phyloP scores from a whole-genome alignment of 2,329 filamentous ascomycete genomes.

The Aspergillus ustus region DNA sequence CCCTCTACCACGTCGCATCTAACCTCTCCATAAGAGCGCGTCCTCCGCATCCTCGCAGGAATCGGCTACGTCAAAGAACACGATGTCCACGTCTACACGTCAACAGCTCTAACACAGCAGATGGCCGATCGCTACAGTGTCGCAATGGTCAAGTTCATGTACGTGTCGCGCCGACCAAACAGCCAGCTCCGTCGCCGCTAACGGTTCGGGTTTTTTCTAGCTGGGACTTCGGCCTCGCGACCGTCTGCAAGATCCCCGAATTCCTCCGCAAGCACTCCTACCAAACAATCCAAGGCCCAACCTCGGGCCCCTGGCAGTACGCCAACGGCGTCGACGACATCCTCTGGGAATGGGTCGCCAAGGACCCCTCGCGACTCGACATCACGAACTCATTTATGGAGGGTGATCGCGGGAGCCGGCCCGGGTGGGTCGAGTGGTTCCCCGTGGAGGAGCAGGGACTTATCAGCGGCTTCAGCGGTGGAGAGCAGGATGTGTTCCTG shows the following conservation, averaged over 20 bases:
- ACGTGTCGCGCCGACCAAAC: background rate
- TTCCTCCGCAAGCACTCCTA: constrained; percentile 17
- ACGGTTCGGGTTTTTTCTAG: background rate
- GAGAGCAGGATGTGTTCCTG: background rate
- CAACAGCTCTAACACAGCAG: constrained; percentile 21
- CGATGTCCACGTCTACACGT: constrained; percentile 16
- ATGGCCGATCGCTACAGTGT: constrained; percentile 17
- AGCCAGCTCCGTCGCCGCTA: background rate
- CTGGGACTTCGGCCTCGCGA: constrained; percentile 20
- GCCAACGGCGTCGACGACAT: constrained; percentile 2
- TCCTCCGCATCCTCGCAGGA: constrained; percentile 21
- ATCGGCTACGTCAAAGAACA: constrained; percentile 25
- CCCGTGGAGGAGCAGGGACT: constrained; percentile 11
- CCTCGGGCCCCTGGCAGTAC: constrained; percentile 23
- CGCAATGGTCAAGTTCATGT: constrained; percentile 23
- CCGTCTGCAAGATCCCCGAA: constrained; percentile 17
- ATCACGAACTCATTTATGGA: constrained; percentile 20
- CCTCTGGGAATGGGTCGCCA: constrained; percentile 17
- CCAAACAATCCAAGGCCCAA: constrained; percentile 12
- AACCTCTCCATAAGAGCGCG: constrained; percentile 17
- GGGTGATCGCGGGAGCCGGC: constrained; percentile 11
- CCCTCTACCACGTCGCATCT: background rate
- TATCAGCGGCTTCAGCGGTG: background rate
- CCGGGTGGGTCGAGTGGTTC: constrained; percentile 22
- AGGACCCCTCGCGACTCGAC: background rate